Conservation (phyloP, 176 grass and related monocot species). For the Chrysopogon serrulatus region DNA sequence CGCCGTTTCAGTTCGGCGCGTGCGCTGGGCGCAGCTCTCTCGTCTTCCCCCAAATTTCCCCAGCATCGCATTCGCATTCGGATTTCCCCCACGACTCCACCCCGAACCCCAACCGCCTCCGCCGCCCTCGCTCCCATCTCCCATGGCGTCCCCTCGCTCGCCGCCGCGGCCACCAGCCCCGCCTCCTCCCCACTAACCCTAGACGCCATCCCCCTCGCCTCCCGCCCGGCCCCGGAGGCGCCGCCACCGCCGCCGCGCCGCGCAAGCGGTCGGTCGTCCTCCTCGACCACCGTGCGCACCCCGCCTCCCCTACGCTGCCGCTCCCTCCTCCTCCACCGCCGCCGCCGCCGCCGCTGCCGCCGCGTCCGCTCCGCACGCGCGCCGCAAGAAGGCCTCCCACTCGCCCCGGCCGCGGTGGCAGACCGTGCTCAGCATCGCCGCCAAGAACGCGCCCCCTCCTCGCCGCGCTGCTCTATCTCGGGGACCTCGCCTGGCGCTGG, state of each 20-base stretch:
- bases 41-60: neutral
- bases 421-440: slow-evolving; percentile 44
- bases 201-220: slow-evolving; percentile 27
- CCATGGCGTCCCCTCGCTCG: slow-evolving; percentile 25
- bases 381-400: slow-evolving; percentile 23
- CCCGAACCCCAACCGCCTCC: neutral
- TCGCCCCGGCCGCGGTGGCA: slow-evolving; percentile 32
- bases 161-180: slow-evolving; percentile 9
- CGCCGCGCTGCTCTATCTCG: slow-evolving; percentile 45
- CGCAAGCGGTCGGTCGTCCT: slow-evolving; percentile 46
- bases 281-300: slow-evolving; percentile 28
- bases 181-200: slow-evolving; percentile 24
- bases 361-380: neutral
- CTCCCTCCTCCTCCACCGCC: neutral
- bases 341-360: neutral
- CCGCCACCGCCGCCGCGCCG: slow-evolving; percentile 10
- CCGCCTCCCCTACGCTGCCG: slow-evolving; percentile 3
- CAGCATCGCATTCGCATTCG: neutral
- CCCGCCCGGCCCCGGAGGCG: neutral
- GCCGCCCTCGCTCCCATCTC: too few relatives aligned
- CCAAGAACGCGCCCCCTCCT: slow-evolving; percentile 45
- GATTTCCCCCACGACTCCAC: neutral
- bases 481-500: slow-evolving; percentile 45
- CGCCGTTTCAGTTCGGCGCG: neutral
- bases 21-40: neutral